phyloP scores from a whole-genome alignment of 768 basidiomycete genomes.

The Dentipellis fragilis region DNA sequence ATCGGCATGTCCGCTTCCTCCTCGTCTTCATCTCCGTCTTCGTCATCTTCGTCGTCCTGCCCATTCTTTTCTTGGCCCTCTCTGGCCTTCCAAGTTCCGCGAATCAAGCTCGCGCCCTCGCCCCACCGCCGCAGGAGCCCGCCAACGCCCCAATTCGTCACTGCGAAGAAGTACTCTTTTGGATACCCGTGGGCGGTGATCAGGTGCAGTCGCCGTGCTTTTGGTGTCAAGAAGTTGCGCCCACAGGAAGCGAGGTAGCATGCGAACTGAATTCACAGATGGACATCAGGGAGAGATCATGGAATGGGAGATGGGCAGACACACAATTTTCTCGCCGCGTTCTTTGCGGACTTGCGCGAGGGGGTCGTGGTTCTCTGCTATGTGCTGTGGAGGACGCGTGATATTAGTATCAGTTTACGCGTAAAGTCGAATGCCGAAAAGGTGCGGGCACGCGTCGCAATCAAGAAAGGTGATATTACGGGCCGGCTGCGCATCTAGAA shows the following conservation, averaged over 20 bases:
- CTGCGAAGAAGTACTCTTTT: slow-evolving; percentile 84
- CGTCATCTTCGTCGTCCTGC: slow-evolving; percentile 17
- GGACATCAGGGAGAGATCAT: slow-evolving; percentile 7
- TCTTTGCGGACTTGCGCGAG: slow-evolving; percentile 68
- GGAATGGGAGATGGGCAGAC: slow-evolving; percentile 18
- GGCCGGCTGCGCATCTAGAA: no score
- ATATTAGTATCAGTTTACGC: not conserved
- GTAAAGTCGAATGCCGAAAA: not conserved
- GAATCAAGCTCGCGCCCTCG: slow-evolving; percentile 71
- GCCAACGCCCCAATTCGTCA: slow-evolving; percentile 86
- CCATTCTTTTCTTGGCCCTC: slow-evolving; percentile 17
- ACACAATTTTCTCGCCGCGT: slow-evolving; percentile 77
- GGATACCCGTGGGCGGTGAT: slow-evolving; percentile 78
- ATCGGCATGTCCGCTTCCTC: slow-evolving; percentile 4
- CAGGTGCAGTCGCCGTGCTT: slow-evolving; percentile 69
- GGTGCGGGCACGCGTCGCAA: not conserved
- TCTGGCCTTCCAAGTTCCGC: slow-evolving; percentile 59
- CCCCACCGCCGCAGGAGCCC: slow-evolving; percentile 74
- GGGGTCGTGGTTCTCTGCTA: slow-evolving; percentile 84
- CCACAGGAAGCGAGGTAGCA: slow-evolving; percentile 60
- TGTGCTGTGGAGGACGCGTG: slow-evolving; percentile 38
- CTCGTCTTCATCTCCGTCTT: not conserved
- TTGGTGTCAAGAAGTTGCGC: slow-evolving; percentile 60
- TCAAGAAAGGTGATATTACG: not conserved
- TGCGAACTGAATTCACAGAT: slow-evolving; percentile 44